Base-by-base conservation (phyloP, 305 asterid genomes). In the Solanum chacoense region DNA sequence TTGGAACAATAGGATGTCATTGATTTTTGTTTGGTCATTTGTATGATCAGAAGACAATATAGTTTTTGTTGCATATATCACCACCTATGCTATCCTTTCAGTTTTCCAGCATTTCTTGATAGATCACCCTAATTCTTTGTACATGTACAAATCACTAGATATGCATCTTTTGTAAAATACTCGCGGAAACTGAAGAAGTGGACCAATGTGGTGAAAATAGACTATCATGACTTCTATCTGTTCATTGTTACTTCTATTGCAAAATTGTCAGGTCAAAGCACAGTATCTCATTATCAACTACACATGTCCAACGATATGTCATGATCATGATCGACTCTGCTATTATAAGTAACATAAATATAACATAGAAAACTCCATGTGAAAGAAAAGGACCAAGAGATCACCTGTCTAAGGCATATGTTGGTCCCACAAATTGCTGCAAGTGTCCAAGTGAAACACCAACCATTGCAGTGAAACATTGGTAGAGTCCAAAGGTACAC, bases 401-500 rank as follows among this genome's bases (percentile, higher is more conserved):
- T 67, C 90, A 97, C 99, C 97, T 97, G 98, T 94, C 98, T 90
- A 88, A 97, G 98, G 94, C 99, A 97, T 20, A 96, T 90, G 93
- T 89, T 96, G 20, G 99, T 96, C 81, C 98, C 98, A 92, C 96
- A 96, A 89, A 97, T 91, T 8, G 96, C 98, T 0, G 99, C 98
- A 16, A 97, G 92, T 22, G 97, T 93, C 99, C 99, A 97, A 77
- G 98, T 63, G 93, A 97, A 97, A 88, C 99, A 96, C 99, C 99
- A 97, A 40, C 99, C 99, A 35, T 97, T 97, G 72, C 99, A 97
- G 78, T 97, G 99, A 91, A 97, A 97, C 99, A 97, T 94, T 2
- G 98, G 99, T 80, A 97, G 88, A 50, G 99, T 96, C 99, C 99
- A 97, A 37, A 97, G 91, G 89, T 96, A 97, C 88, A 96, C 94